These are phyloP conservation scores for Daldinia vernicosa DNA, from an alignment of 495 filamentous ascomycete genomes.

Conservation along the genomic window DNA sequence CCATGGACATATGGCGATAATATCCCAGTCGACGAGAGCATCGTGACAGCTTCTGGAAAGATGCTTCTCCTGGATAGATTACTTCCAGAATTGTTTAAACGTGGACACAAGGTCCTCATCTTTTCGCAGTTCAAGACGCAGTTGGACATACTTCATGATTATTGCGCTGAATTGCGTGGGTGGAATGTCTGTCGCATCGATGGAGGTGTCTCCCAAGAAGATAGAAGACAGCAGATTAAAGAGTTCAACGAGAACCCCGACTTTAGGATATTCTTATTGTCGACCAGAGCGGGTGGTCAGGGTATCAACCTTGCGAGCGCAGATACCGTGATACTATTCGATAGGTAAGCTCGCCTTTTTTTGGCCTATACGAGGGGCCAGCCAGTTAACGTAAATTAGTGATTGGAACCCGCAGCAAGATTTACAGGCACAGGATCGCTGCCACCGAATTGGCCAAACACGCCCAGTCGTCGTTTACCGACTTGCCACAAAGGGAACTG, in stretches of 20 bases:
- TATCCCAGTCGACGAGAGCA: conserved; percentile 71
- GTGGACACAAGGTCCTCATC: conserved; percentile 89
- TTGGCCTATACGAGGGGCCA: not conserved
- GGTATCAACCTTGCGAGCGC: conserved; percentile 98
- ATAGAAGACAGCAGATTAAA: conserved; percentile 83
- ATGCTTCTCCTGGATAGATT: conserved; percentile 93
- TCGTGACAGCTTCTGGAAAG: conserved; percentile 89
- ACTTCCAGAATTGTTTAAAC: conserved; percentile 75
- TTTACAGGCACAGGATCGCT: conserved; percentile 93
- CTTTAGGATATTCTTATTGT: conserved; percentile 84
- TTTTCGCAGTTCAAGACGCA: conserved; percentile 97
- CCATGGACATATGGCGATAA: conserved; percentile 71
- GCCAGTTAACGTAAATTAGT: conserved; percentile 44
- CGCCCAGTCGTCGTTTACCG: conserved; percentile 94
- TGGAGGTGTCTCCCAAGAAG: conserved; percentile 80
- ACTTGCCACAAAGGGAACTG: conserved; percentile 89
- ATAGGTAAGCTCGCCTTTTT: conserved; percentile 57
- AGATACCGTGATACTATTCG: conserved; percentile 95
- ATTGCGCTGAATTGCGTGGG: conserved; percentile 72
- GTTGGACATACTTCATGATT: conserved; percentile 89
- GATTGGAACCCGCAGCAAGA: conserved; percentile 99
- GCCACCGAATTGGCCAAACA: conserved; percentile 93
- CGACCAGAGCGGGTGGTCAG: conserved; percentile 90
- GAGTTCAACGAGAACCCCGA: conserved; percentile 79
- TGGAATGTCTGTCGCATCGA: conserved; percentile 93